phyloP scores from a whole-genome alignment of 2,329 filamentous ascomycete species.

The Gnomoniopsis sp. region DNA sequence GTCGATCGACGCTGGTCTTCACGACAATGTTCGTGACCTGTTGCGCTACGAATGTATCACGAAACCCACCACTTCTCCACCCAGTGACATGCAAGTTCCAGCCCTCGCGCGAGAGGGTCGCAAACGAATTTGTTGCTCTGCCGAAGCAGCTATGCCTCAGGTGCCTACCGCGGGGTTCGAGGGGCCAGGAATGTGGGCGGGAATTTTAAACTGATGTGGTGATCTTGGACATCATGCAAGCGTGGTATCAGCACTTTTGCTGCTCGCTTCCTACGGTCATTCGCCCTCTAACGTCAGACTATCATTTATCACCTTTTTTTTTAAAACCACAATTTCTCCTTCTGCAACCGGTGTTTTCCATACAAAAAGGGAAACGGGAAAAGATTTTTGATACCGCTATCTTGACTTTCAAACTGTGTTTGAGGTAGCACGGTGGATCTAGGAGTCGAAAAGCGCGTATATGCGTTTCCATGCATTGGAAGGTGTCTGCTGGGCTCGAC shows the following conservation, averaged over 20 bases:
- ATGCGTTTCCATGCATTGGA: slow-evolving; percentile 19
- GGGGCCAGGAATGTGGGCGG: slow-evolving; percentile 65
- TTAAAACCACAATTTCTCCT: too few species aligned
- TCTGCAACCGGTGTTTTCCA: background rate
- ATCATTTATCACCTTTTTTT: slow-evolving; percentile 10
- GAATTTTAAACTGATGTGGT: slow-evolving; percentile 52
- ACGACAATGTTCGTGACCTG: slow-evolving; percentile 66
- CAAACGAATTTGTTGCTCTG: slow-evolving; percentile 66
- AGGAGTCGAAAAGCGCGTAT: slow-evolving; percentile 16
- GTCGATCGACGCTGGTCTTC: slow-evolving; percentile 58
- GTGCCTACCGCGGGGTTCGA: slow-evolving; percentile 44
- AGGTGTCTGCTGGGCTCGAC: slow-evolving; percentile 15
- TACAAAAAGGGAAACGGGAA: slow-evolving; percentile 1
- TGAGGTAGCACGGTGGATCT: background rate
- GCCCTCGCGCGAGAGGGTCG: slow-evolving; percentile 44
- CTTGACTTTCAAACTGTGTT: background rate
- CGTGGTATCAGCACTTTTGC: background rate
- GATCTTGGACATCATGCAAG: background rate
- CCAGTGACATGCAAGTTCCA: slow-evolving; percentile 34
- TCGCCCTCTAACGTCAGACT: background rate
- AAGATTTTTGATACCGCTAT: slow-evolving; percentile 15
- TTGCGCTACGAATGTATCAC: slow-evolving; percentile 38
- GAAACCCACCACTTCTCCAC: slow-evolving; percentile 30
- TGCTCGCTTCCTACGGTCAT: background rate
- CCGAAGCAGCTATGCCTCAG: slow-evolving; percentile 50